Conservation (phyloP, 202 grass and related monocot species). For the Brachypodium distachyon region DNA sequence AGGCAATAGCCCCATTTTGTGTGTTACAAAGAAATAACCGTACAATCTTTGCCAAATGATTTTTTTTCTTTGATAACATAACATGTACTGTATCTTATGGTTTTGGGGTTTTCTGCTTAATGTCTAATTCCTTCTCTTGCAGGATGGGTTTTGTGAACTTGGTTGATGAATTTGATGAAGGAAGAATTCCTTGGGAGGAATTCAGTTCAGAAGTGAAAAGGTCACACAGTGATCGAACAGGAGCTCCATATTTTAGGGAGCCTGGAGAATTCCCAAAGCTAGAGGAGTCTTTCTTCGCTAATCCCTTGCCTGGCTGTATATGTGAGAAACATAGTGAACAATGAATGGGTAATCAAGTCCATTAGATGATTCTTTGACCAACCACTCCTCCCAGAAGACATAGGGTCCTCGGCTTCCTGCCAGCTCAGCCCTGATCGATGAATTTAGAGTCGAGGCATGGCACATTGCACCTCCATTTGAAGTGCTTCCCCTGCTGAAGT, state of each 20-base stretch:
- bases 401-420: not conserved
- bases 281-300: conserved; percentile 94
- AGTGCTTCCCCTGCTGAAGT: not conserved
- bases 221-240: conserved; percentile 55
- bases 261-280: conserved; percentile 84
- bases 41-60: not conserved
- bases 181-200: conserved; percentile 68
- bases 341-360: conserved; percentile 11
- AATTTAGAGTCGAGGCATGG: not conserved
- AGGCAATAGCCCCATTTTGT: not conserved
- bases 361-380: not conserved
- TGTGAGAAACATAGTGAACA: conserved; percentile 59
- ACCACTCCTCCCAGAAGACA: not conserved
- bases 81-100: not conserved
- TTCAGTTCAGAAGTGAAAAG: conserved; percentile 83
- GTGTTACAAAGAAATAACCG: not conserved
- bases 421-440: not conserved
- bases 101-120: not conserved
- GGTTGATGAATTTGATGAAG: conserved; percentile 74
- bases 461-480: not conserved
- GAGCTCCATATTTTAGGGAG: conserved; percentile 74
- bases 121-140: conserved; percentile 13
- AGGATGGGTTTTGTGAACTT: conserved; percentile 82
- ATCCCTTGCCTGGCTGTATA: conserved; percentile 88
- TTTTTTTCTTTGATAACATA: not conserved